Evolutionary conservation across 306 rosid species (phyloP), one percentile per base, ranked within the genome.

Genomic region (Cajanus cajan): DNA sequence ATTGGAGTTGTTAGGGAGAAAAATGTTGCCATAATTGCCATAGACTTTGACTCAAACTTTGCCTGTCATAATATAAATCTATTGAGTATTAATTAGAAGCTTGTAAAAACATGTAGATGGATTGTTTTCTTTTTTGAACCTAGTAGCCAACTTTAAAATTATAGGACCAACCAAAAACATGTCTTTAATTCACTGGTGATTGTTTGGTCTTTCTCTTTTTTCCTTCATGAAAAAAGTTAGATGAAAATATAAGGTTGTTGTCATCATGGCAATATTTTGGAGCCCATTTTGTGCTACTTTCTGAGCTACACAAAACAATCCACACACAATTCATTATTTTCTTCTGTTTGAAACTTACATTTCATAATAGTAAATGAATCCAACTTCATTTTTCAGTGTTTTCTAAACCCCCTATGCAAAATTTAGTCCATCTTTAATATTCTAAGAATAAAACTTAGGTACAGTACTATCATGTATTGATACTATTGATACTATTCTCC

Each of bases 1-100:
- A 85, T 28, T 9, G 96, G 97, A 0, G 97, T 86, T 62, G 97
- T 92, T 12, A 92, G 78, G 5, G 93, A 87, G 78, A 92, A 92
- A 82, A 90, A 89, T 0, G 86, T 50, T 0, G 86, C 91, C 97
- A 92, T 90, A 4, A 92, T 39, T 54, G 86, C 73, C 1, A 86
- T 84, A 1, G 92, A 79, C 3, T 68, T 55, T 2, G 86, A 79
- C 77, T 87, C 83, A 80, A 92, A 89, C 47, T 86, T 39, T 10
- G 97, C 97, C 96, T 90, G 65, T 66, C 45, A 73, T 4, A 6
- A 59, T 28, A 22, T 74, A 31, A 1, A 28, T 54, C 31, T 73
- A 43, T 18, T 55, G n/a, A 66, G 44, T 16, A 44, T 10, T 36
- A 4, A 44, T 19, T 15, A 4, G 62, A 54, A 9, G 33, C 62